Evolutionary conservation across 2,329 filamentous ascomycete genomes (phyloP), one percentile per base, ranked within the genome.

Genomic region (Colletotrichum sp.): DNA sequence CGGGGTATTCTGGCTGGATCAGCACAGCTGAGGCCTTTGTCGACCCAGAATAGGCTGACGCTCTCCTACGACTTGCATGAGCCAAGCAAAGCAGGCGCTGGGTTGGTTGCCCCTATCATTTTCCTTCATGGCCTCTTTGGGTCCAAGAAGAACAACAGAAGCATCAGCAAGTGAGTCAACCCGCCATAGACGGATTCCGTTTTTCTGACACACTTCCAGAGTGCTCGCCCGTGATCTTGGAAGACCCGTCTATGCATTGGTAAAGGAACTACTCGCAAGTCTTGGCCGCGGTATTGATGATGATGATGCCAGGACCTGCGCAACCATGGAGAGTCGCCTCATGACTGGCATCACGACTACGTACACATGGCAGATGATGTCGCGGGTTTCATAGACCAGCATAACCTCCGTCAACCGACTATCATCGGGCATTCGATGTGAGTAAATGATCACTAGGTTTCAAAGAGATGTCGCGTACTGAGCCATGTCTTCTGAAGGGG

Each of bases 401-500:
- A 98, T 83, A 87, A 88, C 5, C 86, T 98, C n/a, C 86, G 90
- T 60, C 87, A 94, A 32, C 89, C 93, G 3, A 95, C 94, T 0
- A 86, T 99, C 32, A 97, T 99, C 80, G 96, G 96, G 0, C 97
- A 99, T 85, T 98, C 95, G 2, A 99, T 99, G 96, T 94, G 85
- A 81, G 90, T 80, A 5, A 18, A 10, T 4, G 32, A 15, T 26
- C 10, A 12, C 9, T 8, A 39, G 16, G 13, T 55, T 26, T 21
- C 26, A 52, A 30, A 59, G 6, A 52, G 12, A 21, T 30, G 13
- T 39, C 36, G 21, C 55, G 16, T 30, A 24, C 68, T 57, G 43
- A 64, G 32, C 39, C 36, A 43, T 57, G 72, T 43, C 55, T 67
- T 64, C 21, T 21, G 28, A 74, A 94, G 93, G 93, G 96, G 97